Base-by-base conservation (phyloP, 2,329 filamentous ascomycete species). In the Thermoascus crustaceus region DNA sequence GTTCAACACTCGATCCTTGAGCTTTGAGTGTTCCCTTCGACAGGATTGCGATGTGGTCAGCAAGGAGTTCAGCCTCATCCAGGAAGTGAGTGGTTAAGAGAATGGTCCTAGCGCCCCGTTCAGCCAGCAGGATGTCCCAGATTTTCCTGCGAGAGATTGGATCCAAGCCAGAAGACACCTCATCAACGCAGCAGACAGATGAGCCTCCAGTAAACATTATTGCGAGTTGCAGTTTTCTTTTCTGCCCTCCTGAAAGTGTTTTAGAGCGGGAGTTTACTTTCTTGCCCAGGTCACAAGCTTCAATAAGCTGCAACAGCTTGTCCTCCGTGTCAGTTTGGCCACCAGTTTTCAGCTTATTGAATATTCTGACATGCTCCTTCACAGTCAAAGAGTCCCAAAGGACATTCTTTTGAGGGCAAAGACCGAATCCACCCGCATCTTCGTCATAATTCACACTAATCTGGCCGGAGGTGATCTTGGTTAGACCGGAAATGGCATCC, bases 191-290 rank as follows among this genome's bases (percentile, higher is more conserved):
- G 61, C 88, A 94, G 0, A 95, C 80, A 16, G 78, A 78, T 42
- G 83, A 89, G 7, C 86, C 87, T 42, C 89, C 88, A 3, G 85
- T 93, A 48, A 95, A 78, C 86, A 94, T 94, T 78, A 94, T 89
- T 4, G 86, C 87, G 2, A 95, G 70, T 58, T 95, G 88, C 6
- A 94, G 70, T 58, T 95, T 95, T 34, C 88, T 72, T 64, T 94
- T 94, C 58, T 95, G 88, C 0, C 88, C 88, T 6, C 88, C 88
- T 2, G 86, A 94, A 0, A 95, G 68, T 0, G 85, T 93, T 52
- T 78, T 80, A 0, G 86, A 76, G 41, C 72, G 68, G 0, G 87
- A 82, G 22, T 76, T 74, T 25, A 78, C 66, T 62, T 95, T 95
- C 34, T 76, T 71, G 14, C 72, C 73, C 2, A 95, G 71, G 54